Percentiles rank a stretch among this genome's conserved stretches.
phyloP scores from a whole-genome alignment of 2,329 filamentous ascomycete species.

The Xylaria sp. region DNA sequence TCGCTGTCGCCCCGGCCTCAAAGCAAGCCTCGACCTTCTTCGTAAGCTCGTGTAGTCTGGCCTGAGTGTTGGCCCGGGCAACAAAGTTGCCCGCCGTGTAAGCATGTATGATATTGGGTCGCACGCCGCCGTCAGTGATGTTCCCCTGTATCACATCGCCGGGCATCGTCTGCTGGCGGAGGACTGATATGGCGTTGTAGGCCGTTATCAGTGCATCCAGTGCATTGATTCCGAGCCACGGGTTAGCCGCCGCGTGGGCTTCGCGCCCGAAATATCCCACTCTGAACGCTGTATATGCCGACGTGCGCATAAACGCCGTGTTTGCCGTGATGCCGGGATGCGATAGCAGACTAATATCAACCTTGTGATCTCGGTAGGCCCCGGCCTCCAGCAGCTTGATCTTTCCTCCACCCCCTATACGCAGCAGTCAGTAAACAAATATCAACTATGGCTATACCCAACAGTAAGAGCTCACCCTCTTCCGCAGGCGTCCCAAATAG shows the following conservation, averaged over 20 bases:
- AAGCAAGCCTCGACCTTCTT: slow-evolving; percentile 54
- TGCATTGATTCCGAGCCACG: slow-evolving; percentile 65
- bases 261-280: slow-evolving; percentile 60
- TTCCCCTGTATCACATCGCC: slow-evolving; percentile 57
- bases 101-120: slow-evolving; percentile 63
- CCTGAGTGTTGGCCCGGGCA: slow-evolving; percentile 41
- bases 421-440: slow-evolving; percentile 9
- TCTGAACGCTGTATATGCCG: slow-evolving; percentile 55
- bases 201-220: slow-evolving; percentile 60
- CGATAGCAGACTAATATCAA: slow-evolving; percentile 48
- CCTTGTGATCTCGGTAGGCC: slow-evolving; percentile 48
- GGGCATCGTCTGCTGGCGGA: slow-evolving; percentile 62
- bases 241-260: slow-evolving; percentile 62
- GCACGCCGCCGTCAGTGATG: slow-evolving; percentile 58
- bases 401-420: slow-evolving; percentile 54
- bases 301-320: slow-evolving; percentile 56
- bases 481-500: slow-evolving; percentile 60
- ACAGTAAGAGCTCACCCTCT: slow-evolving; percentile 45
- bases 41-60: slow-evolving; percentile 47
- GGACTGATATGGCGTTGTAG: slow-evolving; percentile 54
- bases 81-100: slow-evolving; percentile 44
- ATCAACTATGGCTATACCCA: not conserved
- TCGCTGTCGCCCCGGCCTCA: slow-evolving; percentile 52
- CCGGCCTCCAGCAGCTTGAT: slow-evolving; percentile 52
- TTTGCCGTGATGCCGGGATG: slow-evolving; percentile 52